A percentile compares a stretch with the other conserved stretches of the same genome.
These are phyloP conservation scores for Pythium apleroticum DNA, from an alignment of 352 stramenopile species.

Conservation along the genomic window DNA sequence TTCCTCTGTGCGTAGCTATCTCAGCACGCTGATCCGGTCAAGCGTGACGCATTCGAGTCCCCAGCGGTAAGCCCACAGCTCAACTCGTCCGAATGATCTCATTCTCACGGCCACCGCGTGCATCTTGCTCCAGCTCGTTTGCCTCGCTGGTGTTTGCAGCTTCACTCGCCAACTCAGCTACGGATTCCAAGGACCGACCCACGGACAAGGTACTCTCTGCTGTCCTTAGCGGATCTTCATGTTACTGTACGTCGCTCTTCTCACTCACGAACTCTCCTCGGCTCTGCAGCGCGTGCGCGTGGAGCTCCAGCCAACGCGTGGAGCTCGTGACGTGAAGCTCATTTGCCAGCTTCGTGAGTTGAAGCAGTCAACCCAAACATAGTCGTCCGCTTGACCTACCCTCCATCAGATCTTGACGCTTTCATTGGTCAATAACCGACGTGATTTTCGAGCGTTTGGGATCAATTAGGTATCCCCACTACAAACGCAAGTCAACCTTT, in stretches of 20 bases:
- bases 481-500: not conserved
- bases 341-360: conserved; percentile 18
- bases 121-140: conserved; percentile 13
- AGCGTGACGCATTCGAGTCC: not conserved
- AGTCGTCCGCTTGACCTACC: not conserved
- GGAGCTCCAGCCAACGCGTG: conserved; percentile 10
- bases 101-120: not conserved
- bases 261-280: not conserved
- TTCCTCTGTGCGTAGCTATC: conserved; percentile 7
- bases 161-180: conserved; percentile 17
- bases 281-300: conserved; percentile 3
- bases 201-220: conserved; percentile 10
- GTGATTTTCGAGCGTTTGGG: not conserved
- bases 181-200: not conserved
- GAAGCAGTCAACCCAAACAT: conserved; percentile 11
- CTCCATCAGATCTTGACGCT: not conserved
- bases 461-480: not conserved
- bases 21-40: conserved; percentile 19
- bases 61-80: conserved; percentile 10
- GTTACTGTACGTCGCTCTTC: not conserved
- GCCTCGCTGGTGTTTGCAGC: conserved; percentile 30
- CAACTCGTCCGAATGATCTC: too few relatives aligned
- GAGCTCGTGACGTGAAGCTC: conserved; percentile 22
- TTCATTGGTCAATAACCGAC: not conserved
- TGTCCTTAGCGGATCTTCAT: not conserved